Evolutionary conservation across 495 filamentous ascomycete genomes (phyloP).

Genomic region (Daldinia caldariorum): DNA sequence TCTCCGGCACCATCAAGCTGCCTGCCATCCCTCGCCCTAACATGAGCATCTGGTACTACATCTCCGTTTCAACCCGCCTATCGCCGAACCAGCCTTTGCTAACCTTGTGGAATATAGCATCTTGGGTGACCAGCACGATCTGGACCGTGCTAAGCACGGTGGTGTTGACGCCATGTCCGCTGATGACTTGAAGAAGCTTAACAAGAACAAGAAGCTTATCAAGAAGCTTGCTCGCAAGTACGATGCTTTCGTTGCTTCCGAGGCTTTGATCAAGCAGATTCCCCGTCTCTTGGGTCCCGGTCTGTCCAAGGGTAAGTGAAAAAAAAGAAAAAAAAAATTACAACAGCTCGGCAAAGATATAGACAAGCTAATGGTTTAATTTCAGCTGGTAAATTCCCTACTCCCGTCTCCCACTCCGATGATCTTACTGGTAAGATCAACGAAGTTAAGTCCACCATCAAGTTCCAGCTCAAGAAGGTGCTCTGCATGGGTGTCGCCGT

Average conservation of each 20-base stretch:
- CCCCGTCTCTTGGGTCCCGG: slow-evolving; percentile 98
- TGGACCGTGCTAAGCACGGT: slow-evolving; percentile 98
- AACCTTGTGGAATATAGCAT: slow-evolving; percentile 65
- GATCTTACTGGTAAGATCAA: slow-evolving; percentile 92
- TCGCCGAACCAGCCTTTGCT: slow-evolving; percentile 19
- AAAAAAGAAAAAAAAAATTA: too few species aligned
- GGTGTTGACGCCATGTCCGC: slow-evolving; percentile 96
- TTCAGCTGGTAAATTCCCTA: slow-evolving; percentile 97
- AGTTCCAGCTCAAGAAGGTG: slow-evolving; percentile 99
- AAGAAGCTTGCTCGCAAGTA: slow-evolving; percentile 99
- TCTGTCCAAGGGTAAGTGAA: slow-evolving; percentile 92
- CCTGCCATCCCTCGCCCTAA: slow-evolving; percentile 88
- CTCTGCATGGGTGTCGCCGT: slow-evolving; percentile 99
- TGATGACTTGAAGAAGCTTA: slow-evolving; percentile 99
- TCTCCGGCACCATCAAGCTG: slow-evolving; percentile 97
- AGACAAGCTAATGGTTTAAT: slow-evolving; percentile 26
- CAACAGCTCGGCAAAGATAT: background rate
- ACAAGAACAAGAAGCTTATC: slow-evolving; percentile 99
- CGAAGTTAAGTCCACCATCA: slow-evolving; percentile 99
- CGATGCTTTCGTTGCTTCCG: slow-evolving; percentile 97
- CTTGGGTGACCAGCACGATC: slow-evolving; percentile 99
- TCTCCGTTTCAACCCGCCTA: background rate
- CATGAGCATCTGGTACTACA: slow-evolving; percentile 83
- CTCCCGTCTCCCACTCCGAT: slow-evolving; percentile 93
- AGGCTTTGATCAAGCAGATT: slow-evolving; percentile 98